Evolutionary conservation across 2,329 filamentous ascomycete genomes (phyloP).

Genomic region (Sporothrix humicola): DNA sequence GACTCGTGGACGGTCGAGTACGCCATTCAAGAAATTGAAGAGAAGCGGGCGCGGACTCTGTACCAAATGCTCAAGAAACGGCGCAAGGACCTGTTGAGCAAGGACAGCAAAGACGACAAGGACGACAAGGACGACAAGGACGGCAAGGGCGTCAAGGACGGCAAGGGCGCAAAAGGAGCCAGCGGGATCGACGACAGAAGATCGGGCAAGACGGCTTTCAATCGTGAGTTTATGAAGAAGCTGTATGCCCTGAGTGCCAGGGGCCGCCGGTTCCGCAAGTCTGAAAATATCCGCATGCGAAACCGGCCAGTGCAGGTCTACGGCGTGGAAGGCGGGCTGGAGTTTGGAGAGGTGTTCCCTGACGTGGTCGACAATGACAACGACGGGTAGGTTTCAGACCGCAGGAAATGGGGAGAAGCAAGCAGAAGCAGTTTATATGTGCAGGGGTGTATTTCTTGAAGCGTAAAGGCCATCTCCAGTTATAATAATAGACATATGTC

Average conservation of each 20-base stretch:
- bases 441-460: background rate
- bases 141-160: background rate
- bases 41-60: slow-evolving; percentile 30
- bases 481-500: too few relatives aligned
- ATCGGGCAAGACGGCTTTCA: slow-evolving; percentile 30
- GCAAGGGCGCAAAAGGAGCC: too few relatives aligned
- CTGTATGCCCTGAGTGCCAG: slow-evolving; percentile 36
- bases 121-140: slow-evolving; percentile 3
- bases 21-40: slow-evolving; percentile 59
- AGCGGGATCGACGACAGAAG: too few relatives aligned
- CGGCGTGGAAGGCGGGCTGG: slow-evolving; percentile 48
- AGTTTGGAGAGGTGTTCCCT: slow-evolving; percentile 48
- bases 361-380: slow-evolving; percentile 1
- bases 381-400: background rate
- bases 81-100: slow-evolving; percentile 32
- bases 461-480: background rate
- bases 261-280: slow-evolving; percentile 35
- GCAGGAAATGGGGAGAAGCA: slow-evolving; percentile 24
- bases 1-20: slow-evolving; percentile 79
- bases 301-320: slow-evolving; percentile 55
- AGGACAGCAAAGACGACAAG: background rate
- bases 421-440: background rate
- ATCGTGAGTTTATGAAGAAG: slow-evolving; percentile 34
- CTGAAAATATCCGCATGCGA: slow-evolving; percentile 56
- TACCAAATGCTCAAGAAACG: slow-evolving; percentile 35